Base-by-base conservation (phyloP, 1,284 basidiomycete species). In the Pascua sp. region DNA sequence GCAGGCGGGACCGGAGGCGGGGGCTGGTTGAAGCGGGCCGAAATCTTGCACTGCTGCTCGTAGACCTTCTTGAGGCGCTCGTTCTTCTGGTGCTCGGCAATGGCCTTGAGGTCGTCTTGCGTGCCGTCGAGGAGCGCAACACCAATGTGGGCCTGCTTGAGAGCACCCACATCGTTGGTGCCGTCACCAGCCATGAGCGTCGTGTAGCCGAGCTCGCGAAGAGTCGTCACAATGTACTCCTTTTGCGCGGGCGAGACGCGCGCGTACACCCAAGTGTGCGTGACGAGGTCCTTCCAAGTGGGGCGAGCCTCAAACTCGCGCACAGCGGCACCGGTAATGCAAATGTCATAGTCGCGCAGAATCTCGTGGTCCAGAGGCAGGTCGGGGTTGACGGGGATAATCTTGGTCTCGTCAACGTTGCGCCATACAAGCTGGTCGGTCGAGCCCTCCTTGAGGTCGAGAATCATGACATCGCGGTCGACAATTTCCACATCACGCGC, bases 161-260 rank as follows among this genome's bases (percentile, higher is more conserved):
- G 84, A 3, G 94, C 93, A 38, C 94, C 93, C 48, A 97, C 93
- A 66, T 97, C 93, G 75, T 97, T 97, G 15, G 93, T 97, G 42
- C 94, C 94, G 72, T 97, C 94, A 58, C 93, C 93, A 11, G 92
- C 93, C 93, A 97, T 97, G 54, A 97, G 82, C 0, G 93, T 97
- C 8, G 84, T 83, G 75, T 90, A 97, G 32, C 93, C 93, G 32
- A 95, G 84, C 12, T 82, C 82, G 73, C 92, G 91, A 55, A 97
- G 81, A 4, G 89, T 88, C 0, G 90, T 90, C 48, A 97, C 83
- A 76, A 97, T 95, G 73, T 84, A 84, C 75, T 97, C 93, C 78
- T 97, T 97, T 75, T 97, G 94, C 1, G 85, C 78, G 1, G 93
- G 93, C n/a, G 93, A 95, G 17, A 96, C 92, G 51, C 93, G 90